Evolutionary conservation across 2,329 filamentous ascomycete species (phyloP), one percentile per base, ranked within the genome.

Genomic region (Beauveria australis): DNA sequence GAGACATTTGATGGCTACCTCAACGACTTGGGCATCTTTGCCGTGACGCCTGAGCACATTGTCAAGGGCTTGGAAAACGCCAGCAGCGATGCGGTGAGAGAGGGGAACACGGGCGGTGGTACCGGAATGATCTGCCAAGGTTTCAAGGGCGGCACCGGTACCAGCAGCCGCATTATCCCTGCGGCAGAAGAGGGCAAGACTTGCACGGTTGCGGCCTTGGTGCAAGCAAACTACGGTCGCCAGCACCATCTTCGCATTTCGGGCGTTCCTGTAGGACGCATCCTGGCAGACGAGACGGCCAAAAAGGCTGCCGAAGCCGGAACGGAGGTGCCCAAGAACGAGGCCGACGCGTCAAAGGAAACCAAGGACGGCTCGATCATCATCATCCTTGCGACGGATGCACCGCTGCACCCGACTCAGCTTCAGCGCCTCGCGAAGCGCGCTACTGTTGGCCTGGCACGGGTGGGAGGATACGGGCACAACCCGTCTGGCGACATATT

Each of bases 81-180:
- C 0, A 74, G 74, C 3, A 73, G 72, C 19, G 80, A 76, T 1
- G 71, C 74, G 1, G 81, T 88, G 0, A 69, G 71, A 2, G 85
- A 88, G 69, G 85, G 85, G 0, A 83, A 82, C 64, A 77, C 78
- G 1, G 85, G 85, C 2, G 85, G 85, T 7, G 85, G 85, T 10
- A 84, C 83, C 0, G 85, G 84, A 3, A 86, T 87, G 83, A 73
- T 83, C 46, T 85, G 81, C 66, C 83, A 86, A 67, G 80, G 80
- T 64, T 86, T 83, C 73, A 86, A 87, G 67, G 85, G 83, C 30
- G 85, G 85, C 1, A 88, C 85, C 0, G 85, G 85, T 8, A 83
- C 79, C 1, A 79, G 79, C 63, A 83, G 79, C 41, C 76, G 85
- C n/a, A 62, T 85, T 7, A 63, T 69, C 16, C 59, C 61, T 2